Base-by-base conservation (phyloP, 257 asterid genomes). In the Paraleonurus japonicus region DNA sequence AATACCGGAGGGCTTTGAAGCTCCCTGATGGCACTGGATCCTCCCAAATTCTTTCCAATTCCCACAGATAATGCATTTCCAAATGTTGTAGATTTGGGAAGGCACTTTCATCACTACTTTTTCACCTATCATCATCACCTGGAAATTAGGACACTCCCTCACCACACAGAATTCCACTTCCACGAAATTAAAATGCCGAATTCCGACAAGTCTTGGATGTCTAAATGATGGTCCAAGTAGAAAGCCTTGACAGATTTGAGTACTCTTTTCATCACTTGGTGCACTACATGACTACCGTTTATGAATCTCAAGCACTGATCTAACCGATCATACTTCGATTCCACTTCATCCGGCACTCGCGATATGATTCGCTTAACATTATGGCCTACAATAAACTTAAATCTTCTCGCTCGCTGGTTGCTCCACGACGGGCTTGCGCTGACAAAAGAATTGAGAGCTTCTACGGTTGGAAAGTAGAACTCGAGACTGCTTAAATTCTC, bases 201-300 rank as follows among this genome's bases (percentile, higher is more conserved):
- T n/a, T 70, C 67, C 5, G 67, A 70, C 19, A 70, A 39, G 66
- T 55, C 53, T 23, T 35, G 15, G 65, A 70, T 16, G 47, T 48
- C 8, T 2, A 33, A 6, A 37, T 61, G 67, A 32, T 17, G 69
- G 23, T 76, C 81, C 73, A 76, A 71, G 45, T 71, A 76, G 47
- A 76, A 58, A 11, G 64, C 73, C 0, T 61, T 51, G 35, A 17
- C 73, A 5, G 1, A 17, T 10, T 32, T 19, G 6, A 68, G 53
- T 7, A 68, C 5, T 0, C 10, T 47, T 32, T 61, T 61, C 62
- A 71, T 41, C 19, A 11, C 37, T 13, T 13, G 2, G 20, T 23
- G 62, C 13, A 32, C 47, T 48, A 20, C 53, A 33, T 1, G 10
- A 68, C 1, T 33, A 0, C 73, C 73, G 32, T 68, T 68, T 10